Conservation (phyloP, 352 stramenopile genomes). For the Globisporangium nagaii region DNA sequence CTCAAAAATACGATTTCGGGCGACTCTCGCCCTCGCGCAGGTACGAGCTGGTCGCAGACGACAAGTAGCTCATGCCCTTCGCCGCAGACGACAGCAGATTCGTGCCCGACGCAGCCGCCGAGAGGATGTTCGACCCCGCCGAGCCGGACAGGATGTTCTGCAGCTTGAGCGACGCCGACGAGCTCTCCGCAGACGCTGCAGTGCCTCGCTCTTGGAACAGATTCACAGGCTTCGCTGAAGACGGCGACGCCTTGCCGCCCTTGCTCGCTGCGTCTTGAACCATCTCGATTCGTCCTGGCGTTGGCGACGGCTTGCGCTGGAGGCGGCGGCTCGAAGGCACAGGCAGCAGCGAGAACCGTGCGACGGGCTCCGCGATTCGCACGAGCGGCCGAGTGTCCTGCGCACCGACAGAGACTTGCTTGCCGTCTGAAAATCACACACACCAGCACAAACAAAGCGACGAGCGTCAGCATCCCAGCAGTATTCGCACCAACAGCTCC, state of each 20-base stretch:
- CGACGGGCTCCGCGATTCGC: conserved; percentile 67
- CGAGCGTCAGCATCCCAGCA: neutral
- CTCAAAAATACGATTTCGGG: conserved; percentile 60
- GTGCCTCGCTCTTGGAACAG: conserved; percentile 31
- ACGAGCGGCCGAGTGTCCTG: conserved; percentile 66
- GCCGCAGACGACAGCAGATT: conserved; percentile 62
- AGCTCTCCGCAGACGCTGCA: conserved; percentile 12
- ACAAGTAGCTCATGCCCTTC: conserved; percentile 81
- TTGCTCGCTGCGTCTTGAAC: conserved; percentile 11
- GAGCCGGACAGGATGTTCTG: conserved; percentile 66
- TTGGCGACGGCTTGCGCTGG: conserved; percentile 30
- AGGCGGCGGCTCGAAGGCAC: conserved; percentile 55
- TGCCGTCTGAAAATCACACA: conserved; percentile 43
- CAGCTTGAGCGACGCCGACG: conserved; percentile 36
- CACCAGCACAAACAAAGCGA: conserved; percentile 6
- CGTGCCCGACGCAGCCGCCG: conserved; percentile 49
- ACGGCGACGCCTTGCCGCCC: conserved; percentile 15
- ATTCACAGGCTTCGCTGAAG: conserved; percentile 19
- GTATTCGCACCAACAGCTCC: neutral
- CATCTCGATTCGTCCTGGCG: neutral
- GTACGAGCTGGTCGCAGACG: conserved; percentile 68
- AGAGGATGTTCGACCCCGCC: conserved; percentile 60
- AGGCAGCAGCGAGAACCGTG: conserved; percentile 76
- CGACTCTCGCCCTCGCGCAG: conserved; percentile 39
- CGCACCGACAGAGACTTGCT: conserved; percentile 56